These are phyloP conservation scores for Blastobotrys attinorum DNA, from an alignment of 805 yeast genomes.

Conservation along the genomic window DNA sequence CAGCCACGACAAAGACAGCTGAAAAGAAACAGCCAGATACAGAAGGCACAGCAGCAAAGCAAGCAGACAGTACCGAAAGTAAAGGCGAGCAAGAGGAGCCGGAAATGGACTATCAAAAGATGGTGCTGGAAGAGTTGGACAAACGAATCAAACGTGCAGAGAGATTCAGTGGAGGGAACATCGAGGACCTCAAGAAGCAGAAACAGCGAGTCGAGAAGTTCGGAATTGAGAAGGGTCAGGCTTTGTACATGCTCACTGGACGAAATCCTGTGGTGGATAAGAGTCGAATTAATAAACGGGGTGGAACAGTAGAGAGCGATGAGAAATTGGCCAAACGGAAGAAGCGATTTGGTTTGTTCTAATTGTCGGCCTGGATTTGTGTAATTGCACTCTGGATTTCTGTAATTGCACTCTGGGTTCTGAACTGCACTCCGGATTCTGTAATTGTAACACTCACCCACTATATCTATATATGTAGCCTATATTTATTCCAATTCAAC, in stretches of 20 bases:
- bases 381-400: no score
- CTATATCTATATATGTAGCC: no score
- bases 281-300: neutral
- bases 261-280: neutral
- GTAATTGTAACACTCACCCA: no score
- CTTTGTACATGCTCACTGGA: slow-evolving; percentile 6
- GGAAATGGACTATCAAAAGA: slow-evolving; percentile 32
- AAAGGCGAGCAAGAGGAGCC: neutral
- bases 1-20: slow-evolving; percentile 30
- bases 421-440: no score
- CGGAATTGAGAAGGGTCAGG: slow-evolving; percentile 35
- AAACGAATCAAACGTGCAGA: slow-evolving; percentile 65
- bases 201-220: slow-evolving; percentile 72
- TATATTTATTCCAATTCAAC: no score
- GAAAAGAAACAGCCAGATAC: neutral
- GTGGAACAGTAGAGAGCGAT: slow-evolving; percentile 9
- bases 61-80: neutral
- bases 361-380: no score
- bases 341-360: slow-evolving; percentile 18
- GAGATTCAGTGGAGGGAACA: slow-evolving; percentile 50
- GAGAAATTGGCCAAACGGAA: slow-evolving; percentile 18
- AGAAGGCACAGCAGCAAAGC: neutral
- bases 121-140: slow-evolving; percentile 58
- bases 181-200: slow-evolving; percentile 48
- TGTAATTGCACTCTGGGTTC: no score